These are phyloP conservation scores for Fraxinus platypoda DNA, from an alignment of 305 asterid genomes.

Conservation along the genomic window DNA sequence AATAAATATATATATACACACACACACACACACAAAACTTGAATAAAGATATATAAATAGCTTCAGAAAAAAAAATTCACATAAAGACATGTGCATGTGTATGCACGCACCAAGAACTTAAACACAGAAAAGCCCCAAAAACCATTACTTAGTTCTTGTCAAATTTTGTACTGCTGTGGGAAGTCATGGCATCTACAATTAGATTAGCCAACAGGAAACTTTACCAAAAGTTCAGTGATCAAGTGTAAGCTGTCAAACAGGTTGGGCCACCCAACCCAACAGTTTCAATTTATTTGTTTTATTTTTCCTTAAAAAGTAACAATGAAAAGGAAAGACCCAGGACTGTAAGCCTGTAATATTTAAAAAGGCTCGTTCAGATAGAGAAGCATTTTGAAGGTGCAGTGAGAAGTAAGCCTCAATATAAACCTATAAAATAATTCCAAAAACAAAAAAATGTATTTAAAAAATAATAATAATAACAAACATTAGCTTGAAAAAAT, in stretches of 20 bases:
- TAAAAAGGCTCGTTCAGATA: neutral
- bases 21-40: neutral
- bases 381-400: neutral
- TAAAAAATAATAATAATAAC: neutral
- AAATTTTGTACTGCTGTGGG: neutral
- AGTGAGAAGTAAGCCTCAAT: neutral
- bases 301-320: neutral
- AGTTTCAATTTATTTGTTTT: neutral
- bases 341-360: neutral
- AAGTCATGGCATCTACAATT: neutral
- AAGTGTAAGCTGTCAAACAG: conserved; percentile 55
- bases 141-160: neutral
- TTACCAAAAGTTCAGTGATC: conserved; percentile 65
- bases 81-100: neutral
- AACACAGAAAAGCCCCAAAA: neutral
- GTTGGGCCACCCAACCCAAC: neutral
- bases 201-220: conserved; percentile 42
- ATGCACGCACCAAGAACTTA: neutral
- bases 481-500: neutral
- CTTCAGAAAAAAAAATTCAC: neutral
- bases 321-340: neutral
- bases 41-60: neutral
- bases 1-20: neutral
- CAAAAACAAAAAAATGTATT: neutral
- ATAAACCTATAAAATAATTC: neutral